Conservation (phyloP, 2,329 filamentous ascomycete genomes). For the Aspergillus luchuensis region DNA sequence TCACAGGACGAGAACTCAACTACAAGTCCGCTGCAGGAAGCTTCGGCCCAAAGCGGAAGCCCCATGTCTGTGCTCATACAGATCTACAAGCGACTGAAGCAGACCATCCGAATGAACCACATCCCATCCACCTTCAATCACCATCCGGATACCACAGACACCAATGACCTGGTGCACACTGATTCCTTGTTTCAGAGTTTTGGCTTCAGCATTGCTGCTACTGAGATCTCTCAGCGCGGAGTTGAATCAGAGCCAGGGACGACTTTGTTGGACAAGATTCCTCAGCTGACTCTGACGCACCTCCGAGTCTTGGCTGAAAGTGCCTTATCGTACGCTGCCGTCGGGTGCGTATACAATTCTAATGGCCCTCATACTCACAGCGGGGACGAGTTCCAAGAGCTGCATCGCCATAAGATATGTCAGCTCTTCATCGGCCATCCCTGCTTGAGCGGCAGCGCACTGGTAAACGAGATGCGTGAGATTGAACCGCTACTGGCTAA, state of each 20-base stretch:
- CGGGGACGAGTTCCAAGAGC: slow-evolving; percentile 68
- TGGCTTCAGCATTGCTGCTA: slow-evolving; percentile 81
- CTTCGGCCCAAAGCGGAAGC: slow-evolving; percentile 32
- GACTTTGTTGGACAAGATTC: slow-evolving; percentile 79
- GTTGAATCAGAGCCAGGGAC: slow-evolving; percentile 71
- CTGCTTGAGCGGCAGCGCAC: slow-evolving; percentile 35
- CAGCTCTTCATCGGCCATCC: slow-evolving; percentile 70
- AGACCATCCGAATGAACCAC: slow-evolving; percentile 56
- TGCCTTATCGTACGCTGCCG: slow-evolving; percentile 76
- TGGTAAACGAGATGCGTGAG: slow-evolving; percentile 39
- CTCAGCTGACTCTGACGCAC: slow-evolving; percentile 81
- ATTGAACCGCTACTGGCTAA: slow-evolving; percentile 43
- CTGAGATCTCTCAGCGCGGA: slow-evolving; percentile 90
- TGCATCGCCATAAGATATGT: slow-evolving; percentile 69
- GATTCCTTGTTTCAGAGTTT: slow-evolving; percentile 54
- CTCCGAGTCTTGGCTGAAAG: slow-evolving; percentile 88
- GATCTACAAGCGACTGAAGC: slow-evolving; percentile 59
- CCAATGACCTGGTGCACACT: slow-evolving; percentile 53
- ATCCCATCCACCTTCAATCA: slow-evolving; percentile 52
- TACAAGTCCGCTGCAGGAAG: slow-evolving; percentile 36
- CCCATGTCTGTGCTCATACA: slow-evolving; percentile 52
- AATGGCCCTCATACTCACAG: slow-evolving; percentile 59
- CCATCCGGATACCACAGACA: slow-evolving; percentile 40
- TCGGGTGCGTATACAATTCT: slow-evolving; percentile 67
- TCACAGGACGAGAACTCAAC: slow-evolving; percentile 34